Evolutionary conservation across 208 protist genomes (phyloP), one percentile per base, ranked within the genome.

Genomic region (Blechomonas ayalai): DNA sequence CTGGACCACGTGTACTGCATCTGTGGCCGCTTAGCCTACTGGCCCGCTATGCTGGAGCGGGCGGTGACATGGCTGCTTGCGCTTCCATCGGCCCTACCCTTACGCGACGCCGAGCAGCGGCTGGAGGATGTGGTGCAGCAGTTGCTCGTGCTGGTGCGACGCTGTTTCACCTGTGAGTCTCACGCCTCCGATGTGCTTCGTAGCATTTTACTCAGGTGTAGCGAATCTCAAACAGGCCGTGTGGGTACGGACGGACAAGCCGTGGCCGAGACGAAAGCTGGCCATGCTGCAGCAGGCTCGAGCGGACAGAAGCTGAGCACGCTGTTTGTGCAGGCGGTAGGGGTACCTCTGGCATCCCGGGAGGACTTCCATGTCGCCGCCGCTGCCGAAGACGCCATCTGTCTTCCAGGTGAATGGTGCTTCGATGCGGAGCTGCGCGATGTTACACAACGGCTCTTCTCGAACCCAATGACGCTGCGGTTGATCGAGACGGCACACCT

Each of bases 11-110:
- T 55, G 18, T 83, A 83, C 53, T 24, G 18, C 24, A 38, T 45
- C 10, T 59, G 52, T 20, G 78, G 78, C 0, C 77, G 81, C 45
- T 60, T 85, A 31, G 69, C 78, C 3, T 85, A 85, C 64, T 91
- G 82, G 82, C 79, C 72, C 3, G 49, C 55, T 3, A 35, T 90
- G 18, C 39, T 84, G 16, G 57, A 69, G 13, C 50, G 45, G 35
- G 25, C 8, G 35, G 47, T 76, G 4, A 39, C 53, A 25, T 73
- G 65, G 65, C 20, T 73, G 26, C 32, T 54, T 23, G 41, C 52
- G 4, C 23, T 60, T 15, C 6, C 42, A 24, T 36, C 42, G 8
- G 9, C n/a, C 12, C 36, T 34, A n/a, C 31, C n/a, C 36, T 40
- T 4, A 46, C 16, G 38, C 55, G 51, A 44, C 29, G 34, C 28